Base-by-base conservation (phyloP, 2,329 filamentous ascomycete species). In the Paradendryphiella salina region DNA sequence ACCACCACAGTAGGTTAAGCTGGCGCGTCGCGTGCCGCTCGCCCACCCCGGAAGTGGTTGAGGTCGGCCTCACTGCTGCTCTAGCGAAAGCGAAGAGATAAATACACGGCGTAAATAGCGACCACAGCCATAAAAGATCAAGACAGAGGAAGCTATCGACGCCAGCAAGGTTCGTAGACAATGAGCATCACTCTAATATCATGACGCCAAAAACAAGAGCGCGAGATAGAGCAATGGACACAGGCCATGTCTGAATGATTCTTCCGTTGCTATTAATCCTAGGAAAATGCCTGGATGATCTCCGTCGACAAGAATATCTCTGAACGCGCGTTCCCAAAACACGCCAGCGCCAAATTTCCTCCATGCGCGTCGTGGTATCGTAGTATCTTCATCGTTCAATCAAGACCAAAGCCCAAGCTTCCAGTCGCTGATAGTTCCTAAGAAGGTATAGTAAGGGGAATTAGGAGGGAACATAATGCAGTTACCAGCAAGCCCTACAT, bases 401-500 rank as follows among this genome's bases (percentile, higher is more conserved):
- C 11, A 15, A 15, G 5, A 7, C 36, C 36, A 3, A 26, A 14
- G 28, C 20, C 11, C 36, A 13, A 15, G 23, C 10, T 14, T 11
- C 18, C 15, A 14, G 10, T 5, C 26, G 7, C 9, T 36, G 3
- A 8, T 29, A 11, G 33, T 23, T 50, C 40, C 46, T 50, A 29
- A 15, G 2, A 38, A 28, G 9, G 20, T 17, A 10, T 18, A 38
- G 34, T 4, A 38, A 47, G 23, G 40, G 10, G 42, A 8, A 37
- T 18, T 44, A 13, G 15, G 23, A n/a, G 34, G 40, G 20, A 29
- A 21, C 26, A 7, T 6, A 26, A 20, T 8, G 46, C 28, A 11
- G 20, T 14, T 38, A 28, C 46, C 34, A 50, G 40, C 34, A 23
- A n/a, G 18, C 43, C 15, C 46, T 31, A 7, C n/a, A 20, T 32